Evolutionary conservation across 2,329 filamentous ascomycete species (phyloP), one percentile per base, ranked within the genome.

Genomic region (Colletotrichum spinosum): DNA sequence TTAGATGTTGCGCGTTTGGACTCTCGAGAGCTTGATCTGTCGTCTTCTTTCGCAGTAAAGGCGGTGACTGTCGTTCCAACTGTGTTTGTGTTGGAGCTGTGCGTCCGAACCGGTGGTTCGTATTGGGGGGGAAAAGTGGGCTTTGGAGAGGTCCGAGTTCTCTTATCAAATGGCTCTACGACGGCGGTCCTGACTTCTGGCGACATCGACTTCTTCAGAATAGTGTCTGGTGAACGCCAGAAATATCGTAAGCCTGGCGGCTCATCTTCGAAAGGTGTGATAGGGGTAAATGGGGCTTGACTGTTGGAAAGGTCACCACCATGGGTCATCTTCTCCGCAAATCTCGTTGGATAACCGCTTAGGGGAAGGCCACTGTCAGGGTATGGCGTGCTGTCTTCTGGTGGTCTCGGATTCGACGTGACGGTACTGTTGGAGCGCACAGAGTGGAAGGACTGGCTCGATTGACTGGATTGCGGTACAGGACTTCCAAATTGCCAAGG

Each of bases 231-330:
- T 17, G 70, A 67, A 2, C 60, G 54, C 71, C 71, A 74, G 37
- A 70, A 68, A 57, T 69, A 73, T 1, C 61, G 69, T 0, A 67
- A 12, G 0, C 67, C 59, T 2, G 70, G 69, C 8, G 73, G 71
- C 7, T 57, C 42, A 8, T 70, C 65, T 2, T 72, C 69, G 46
- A 70, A 71, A 0, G 68, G 60, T 1, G 69, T 72, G 33, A 57
- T 68, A 2, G 69, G 69, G 10, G 46, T 68, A 17, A 65, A 50
- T 0, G 52, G 49, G 3, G 67, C 56, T 10, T 57, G 61, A 0
- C 33, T 55, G 12, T 71, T 59, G 4, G 61, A 53, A 25, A 72
- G 58, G 12, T 64, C 25, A 2, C 70, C 72, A 1, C 62, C 70
- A 42, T 69, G 71, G 3, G 73, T 71, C 5, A 50, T 59, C 10